Conservation (phyloP, 2,329 filamentous ascomycete genomes). For the Alternaria atra region DNA sequence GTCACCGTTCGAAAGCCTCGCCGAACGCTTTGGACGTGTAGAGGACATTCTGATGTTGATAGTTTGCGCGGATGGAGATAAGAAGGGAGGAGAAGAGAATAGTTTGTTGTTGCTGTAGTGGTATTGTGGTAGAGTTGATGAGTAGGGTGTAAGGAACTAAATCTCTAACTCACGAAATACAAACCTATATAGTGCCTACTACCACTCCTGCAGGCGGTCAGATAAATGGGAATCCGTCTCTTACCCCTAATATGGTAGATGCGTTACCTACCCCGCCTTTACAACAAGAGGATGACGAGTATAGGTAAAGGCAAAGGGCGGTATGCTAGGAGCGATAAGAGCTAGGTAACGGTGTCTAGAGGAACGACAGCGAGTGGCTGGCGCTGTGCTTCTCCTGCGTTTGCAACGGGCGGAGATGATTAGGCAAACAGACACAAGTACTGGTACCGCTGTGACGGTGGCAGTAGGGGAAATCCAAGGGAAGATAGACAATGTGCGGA, state of each 20-base stretch:
- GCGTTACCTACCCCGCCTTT: not conserved
- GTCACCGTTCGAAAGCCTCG: no score
- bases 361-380: not conserved
- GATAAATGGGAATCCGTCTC: not conserved
- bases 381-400: not conserved
- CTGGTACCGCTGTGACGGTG: not conserved
- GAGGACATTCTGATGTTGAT: no score
- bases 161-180: not conserved
- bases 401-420: not conserved
- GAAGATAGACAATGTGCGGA: not conserved
- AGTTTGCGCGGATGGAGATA: no score
- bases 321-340: not conserved
- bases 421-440: not conserved
- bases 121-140: not conserved
- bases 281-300: not conserved
- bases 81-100: no score
- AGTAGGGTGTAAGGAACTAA: not conserved
- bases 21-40: no score
- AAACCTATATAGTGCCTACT: not conserved
- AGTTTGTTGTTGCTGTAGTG: no score
- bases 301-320: not conserved
- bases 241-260: not conserved
- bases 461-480: not conserved
- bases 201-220: not conserved
- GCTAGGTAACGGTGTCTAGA: not conserved